phyloP scores from a whole-genome alignment of 139 green algal genomes.

The Spirogloea muscicola region DNA sequence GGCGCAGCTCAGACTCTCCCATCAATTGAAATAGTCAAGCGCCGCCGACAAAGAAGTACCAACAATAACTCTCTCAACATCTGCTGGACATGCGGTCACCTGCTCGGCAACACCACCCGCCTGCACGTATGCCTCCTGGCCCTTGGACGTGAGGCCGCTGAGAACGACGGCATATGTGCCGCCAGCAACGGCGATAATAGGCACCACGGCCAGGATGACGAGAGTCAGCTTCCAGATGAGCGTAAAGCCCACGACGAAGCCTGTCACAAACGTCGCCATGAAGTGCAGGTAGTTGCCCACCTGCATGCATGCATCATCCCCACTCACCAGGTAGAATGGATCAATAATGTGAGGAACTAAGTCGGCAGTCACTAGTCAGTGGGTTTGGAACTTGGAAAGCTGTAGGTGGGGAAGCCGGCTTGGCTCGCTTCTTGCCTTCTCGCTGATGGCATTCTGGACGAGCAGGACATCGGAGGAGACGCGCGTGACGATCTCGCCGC shows the following conservation, averaged over 20 bases:
- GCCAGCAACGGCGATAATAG: slow-evolving; percentile 48
- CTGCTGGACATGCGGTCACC: no score
- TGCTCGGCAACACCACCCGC: slow-evolving; percentile 28
- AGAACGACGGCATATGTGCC: slow-evolving; percentile 28
- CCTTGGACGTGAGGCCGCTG: slow-evolving; percentile 31
- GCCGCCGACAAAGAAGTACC: no score
- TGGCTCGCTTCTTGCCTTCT: no score
- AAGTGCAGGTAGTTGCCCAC: slow-evolving; percentile 44
- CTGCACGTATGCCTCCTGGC: slow-evolving; percentile 24
- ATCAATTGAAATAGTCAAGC: no score
- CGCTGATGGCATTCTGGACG: slow-evolving; percentile 32
- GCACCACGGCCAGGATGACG: slow-evolving; percentile 67
- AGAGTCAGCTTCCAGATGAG: slow-evolving; percentile 72
- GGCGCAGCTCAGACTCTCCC: no score
- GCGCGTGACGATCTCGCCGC: slow-evolving; percentile 13
- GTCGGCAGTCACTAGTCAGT: no score
- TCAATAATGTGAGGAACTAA: no score
- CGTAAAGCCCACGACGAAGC: slow-evolving; percentile 57
- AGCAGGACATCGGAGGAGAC: slow-evolving; percentile 32
- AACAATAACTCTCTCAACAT: no score
- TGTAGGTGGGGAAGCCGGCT: no score
- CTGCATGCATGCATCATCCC: no score
- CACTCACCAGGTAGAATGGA: no score
- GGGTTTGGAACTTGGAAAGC: no score
- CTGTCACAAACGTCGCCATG: slow-evolving; percentile 45